These are phyloP conservation scores for Boechera retrofracta DNA, from an alignment of 345 rosid genomes.

Conservation along the genomic window DNA sequence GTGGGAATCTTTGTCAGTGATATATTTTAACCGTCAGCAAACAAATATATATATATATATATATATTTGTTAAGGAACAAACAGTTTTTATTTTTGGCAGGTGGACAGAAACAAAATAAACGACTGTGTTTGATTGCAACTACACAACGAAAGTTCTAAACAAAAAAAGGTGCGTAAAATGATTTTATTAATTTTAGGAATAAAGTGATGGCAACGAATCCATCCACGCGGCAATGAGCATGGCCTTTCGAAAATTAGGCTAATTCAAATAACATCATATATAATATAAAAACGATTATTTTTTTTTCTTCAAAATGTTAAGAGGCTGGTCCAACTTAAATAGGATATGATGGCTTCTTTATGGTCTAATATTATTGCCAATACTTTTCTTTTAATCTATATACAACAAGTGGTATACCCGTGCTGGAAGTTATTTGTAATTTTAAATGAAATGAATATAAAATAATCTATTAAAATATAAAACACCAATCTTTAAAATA, in stretches of 20 bases:
- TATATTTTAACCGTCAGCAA: neutral
- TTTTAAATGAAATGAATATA: neutral
- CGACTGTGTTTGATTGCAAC: constrained; percentile 12
- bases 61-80: no score
- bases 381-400: no score
- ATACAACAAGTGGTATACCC: no score
- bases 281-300: no score
- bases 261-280: neutral
- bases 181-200: neutral
- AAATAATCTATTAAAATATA: neutral
- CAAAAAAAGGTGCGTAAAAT: neutral
- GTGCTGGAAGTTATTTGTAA: no score
- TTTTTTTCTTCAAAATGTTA: no score
- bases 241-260: constrained; percentile 7
- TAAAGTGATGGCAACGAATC: constrained; percentile 21
- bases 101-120: constrained; percentile 4
- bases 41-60: no score
- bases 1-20: neutral
- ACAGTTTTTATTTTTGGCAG: neutral
- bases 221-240: constrained; percentile 25
- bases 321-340: no score
- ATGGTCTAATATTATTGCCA: no score
- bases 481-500: neutral
- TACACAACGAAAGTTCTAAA: constrained; percentile 1
- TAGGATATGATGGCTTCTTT: no score